Conservation (phyloP, 345 rosid species). For the thale cress (Arabidopsis thaliana) region DNA sequence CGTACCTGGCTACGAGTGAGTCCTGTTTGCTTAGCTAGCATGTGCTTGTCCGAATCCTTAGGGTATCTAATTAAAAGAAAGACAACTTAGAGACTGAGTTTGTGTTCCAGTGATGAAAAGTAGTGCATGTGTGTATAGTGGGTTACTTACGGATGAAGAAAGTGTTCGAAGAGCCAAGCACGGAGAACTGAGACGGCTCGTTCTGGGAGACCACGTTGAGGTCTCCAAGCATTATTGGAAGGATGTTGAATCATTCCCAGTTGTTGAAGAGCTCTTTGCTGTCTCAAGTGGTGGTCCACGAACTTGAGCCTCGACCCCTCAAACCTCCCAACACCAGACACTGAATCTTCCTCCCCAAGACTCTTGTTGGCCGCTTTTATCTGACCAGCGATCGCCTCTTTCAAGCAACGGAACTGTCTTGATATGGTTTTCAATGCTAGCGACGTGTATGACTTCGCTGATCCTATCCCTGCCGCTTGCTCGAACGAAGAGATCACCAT, state of each 20-base stretch:
- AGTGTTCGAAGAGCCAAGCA: constrained; percentile 98
- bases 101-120: constrained; percentile 8
- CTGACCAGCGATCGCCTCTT: constrained; percentile 88
- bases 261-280: constrained; percentile 95
- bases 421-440: constrained; percentile 93
- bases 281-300: constrained; percentile 91
- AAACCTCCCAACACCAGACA: constrained; percentile 60
- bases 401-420: constrained; percentile 89
- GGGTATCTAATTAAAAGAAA: constrained; percentile 68
- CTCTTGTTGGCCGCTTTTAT: constrained; percentile 84
- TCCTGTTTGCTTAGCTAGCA: constrained; percentile 96
- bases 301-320: constrained; percentile 94
- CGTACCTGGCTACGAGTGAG: constrained; percentile 90
- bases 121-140: neutral
- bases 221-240: constrained; percentile 91
- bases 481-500: constrained; percentile 85
- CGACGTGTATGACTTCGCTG: constrained; percentile 89
- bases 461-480: constrained; percentile 85
- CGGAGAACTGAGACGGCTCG: constrained; percentile 95
- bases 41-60: constrained; percentile 91
- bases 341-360: constrained; percentile 82
- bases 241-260: constrained; percentile 94
- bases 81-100: neutral
- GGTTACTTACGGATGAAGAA: constrained; percentile 89
- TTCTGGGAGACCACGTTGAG: constrained; percentile 96